Percentiles rank a stretch among this genome's conserved stretches.
phyloP scores from a whole-genome alignment of 2,329 filamentous ascomycete species.

The Sporothrix pseudoabietina region DNA sequence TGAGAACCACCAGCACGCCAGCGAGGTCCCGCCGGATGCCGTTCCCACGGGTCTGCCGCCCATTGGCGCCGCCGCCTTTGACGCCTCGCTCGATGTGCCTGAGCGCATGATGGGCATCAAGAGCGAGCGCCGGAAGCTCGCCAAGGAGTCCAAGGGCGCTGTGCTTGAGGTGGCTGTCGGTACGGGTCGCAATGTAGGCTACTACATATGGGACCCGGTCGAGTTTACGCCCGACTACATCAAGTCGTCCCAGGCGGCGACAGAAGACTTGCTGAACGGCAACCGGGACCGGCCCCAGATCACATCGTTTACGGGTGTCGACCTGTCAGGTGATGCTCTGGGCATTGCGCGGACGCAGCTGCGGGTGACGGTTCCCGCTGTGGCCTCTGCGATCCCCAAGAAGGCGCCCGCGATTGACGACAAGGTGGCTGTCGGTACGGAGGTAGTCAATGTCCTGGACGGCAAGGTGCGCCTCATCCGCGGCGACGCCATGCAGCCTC shows the following conservation, averaged over 20 bases:
- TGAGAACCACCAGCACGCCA: conserved; percentile 25
- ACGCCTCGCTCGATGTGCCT: conserved; percentile 58
- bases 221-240: conserved; percentile 32
- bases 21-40: conserved; percentile 26
- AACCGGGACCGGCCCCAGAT: conserved; percentile 40
- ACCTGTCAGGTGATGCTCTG: conserved; percentile 63
- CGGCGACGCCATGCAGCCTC: conserved; percentile 51
- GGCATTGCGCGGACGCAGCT: conserved; percentile 59
- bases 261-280: conserved; percentile 12
- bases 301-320: conserved; percentile 62
- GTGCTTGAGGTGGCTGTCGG: conserved; percentile 66
- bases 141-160: conserved; percentile 53
- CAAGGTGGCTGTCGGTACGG: conserved; percentile 32
- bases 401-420: conserved; percentile 44
- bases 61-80: conserved; percentile 57
- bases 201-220: conserved; percentile 57
- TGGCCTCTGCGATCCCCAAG: conserved; percentile 47
- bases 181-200: conserved; percentile 62
- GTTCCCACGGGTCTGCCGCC: conserved; percentile 42
- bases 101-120: conserved; percentile 61
- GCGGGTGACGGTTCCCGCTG: conserved; percentile 46
- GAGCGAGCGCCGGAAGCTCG: conserved; percentile 53
- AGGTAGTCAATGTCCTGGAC: conserved; percentile 34
- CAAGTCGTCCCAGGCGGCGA: not conserved
- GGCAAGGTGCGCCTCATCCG: conserved; percentile 36